Evolutionary conservation across 169 alveolate species (phyloP).

Genomic region (Eimeria nieschulzi): DNA sequence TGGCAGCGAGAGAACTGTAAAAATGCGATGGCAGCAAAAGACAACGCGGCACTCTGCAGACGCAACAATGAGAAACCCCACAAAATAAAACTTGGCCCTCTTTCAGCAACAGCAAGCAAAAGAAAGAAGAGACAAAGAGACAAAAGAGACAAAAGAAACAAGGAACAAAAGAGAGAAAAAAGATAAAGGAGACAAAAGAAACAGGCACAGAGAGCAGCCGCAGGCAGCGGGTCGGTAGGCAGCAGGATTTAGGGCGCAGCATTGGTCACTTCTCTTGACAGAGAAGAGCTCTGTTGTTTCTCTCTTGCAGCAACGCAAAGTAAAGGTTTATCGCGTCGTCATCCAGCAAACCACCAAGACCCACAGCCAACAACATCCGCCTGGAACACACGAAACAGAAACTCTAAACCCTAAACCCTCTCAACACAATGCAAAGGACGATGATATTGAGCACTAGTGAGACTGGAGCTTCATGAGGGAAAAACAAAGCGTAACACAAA

Average conservation of each 20-base stretch:
- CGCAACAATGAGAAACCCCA: not conserved
- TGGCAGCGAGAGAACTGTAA: slow-evolving; percentile 29
- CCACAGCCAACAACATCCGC: not conserved
- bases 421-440: not conserved
- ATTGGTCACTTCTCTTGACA: not conserved
- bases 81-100: not conserved
- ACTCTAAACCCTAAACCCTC: not conserved
- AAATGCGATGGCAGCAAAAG: slow-evolving; percentile 64
- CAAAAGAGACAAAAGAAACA: no score
- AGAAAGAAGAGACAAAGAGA: no score
- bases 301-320: slow-evolving; percentile 57
- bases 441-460: not conserved
- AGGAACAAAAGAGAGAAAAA: no score
- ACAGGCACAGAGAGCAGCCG: no score
- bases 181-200: no score
- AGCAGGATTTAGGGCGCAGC: no score
- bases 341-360: slow-evolving; percentile 52
- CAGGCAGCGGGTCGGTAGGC: no score
- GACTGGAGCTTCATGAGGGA: not conserved
- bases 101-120: no score
- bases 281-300: slow-evolving; percentile 21
- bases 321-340: slow-evolving; percentile 62
- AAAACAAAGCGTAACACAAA: not conserved
- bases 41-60: slow-evolving; percentile 53
- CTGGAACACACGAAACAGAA: not conserved